phyloP scores from a whole-genome alignment of 1,284 basidiomycete species.

The Waitea zeae region DNA sequence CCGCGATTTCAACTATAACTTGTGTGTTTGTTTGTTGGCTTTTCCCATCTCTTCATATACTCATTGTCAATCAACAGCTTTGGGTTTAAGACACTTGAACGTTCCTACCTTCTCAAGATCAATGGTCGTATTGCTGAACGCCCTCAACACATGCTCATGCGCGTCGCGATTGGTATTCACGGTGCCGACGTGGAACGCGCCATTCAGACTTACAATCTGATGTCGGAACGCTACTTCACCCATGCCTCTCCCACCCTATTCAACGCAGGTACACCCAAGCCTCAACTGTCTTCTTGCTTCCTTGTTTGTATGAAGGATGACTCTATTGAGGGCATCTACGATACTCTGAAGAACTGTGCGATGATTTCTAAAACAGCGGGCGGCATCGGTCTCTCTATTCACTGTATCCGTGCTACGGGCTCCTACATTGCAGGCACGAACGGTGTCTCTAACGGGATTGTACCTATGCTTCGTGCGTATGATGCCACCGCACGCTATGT shows the following conservation, averaged over 20 bases:
- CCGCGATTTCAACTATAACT: conserved; percentile 96
- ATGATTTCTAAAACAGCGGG: conserved; percentile 99
- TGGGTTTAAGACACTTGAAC: conserved; percentile 98
- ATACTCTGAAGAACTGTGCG: conserved; percentile 95
- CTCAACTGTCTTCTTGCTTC: conserved; percentile 97
- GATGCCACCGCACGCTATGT: conserved; percentile 99
- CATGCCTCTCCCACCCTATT: conserved; percentile 98
- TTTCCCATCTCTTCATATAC: not conserved
- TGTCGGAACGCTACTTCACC: conserved; percentile 96
- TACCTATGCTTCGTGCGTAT: conserved; percentile 97
- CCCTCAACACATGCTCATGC: conserved; percentile 99
- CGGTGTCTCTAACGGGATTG: conserved; percentile 97
- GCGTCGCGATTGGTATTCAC: conserved; percentile 96
- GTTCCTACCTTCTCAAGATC: conserved; percentile 91
- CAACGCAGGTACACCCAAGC: conserved; percentile 93
- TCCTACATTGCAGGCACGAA: conserved; percentile 91
- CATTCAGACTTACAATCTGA: conserved; percentile 85
- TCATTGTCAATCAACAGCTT: conserved; percentile 39
- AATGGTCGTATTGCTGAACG: conserved; percentile 93
- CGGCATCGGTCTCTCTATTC: conserved; percentile 93
- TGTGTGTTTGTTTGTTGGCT: no score
- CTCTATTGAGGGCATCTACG: conserved; percentile 98
- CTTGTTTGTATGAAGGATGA: conserved; percentile 98
- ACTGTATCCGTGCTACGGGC: conserved; percentile 94
- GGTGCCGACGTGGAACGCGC: conserved; percentile 80